Conservation (phyloP, 2,329 filamentous ascomycete species). For the Elsinoe ampelina region DNA sequence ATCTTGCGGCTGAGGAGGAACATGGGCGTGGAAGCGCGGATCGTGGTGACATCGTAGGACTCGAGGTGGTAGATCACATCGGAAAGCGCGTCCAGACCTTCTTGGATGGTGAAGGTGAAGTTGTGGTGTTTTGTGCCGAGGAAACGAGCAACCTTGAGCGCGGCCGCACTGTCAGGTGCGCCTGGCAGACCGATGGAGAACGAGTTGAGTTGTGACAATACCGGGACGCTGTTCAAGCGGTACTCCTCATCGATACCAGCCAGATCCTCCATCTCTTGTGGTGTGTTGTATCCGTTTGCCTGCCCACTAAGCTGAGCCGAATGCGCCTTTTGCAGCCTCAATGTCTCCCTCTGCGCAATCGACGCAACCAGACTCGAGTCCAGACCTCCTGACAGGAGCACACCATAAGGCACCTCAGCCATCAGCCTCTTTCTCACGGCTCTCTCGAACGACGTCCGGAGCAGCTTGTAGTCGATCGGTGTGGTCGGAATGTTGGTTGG, state of each 20-base stretch:
- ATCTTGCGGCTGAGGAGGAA: slow-evolving; percentile 97
- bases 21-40: slow-evolving; percentile 97
- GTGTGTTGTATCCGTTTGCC: slow-evolving; percentile 39
- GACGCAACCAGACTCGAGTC: slow-evolving; percentile 93
- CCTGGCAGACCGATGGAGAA: slow-evolving; percentile 96
- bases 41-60: slow-evolving; percentile 96
- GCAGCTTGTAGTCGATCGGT: slow-evolving; percentile 71
- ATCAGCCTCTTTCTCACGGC: slow-evolving; percentile 94
- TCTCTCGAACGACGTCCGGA: slow-evolving; percentile 77
- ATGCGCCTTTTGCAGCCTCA: slow-evolving; percentile 53
- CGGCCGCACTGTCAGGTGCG: slow-evolving; percentile 85
- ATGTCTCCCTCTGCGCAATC: slow-evolving; percentile 87
- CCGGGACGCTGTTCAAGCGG: slow-evolving; percentile 78
- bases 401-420: slow-evolving; percentile 97
- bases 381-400: slow-evolving; percentile 85
- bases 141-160: slow-evolving; percentile 88
- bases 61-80: slow-evolving; percentile 98
- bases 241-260: slow-evolving; percentile 93
- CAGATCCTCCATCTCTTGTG: slow-evolving; percentile 57
- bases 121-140: slow-evolving; percentile 96
- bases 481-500: slow-evolving; percentile 64
- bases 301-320: slow-evolving; percentile 34
- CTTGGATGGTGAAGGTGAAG: slow-evolving; percentile 96
- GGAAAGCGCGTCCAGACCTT: slow-evolving; percentile 89
- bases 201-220: slow-evolving; percentile 90